Conservation (phyloP, 495 filamentous ascomycete genomes). For the Aspergillus heteromorphus region DNA sequence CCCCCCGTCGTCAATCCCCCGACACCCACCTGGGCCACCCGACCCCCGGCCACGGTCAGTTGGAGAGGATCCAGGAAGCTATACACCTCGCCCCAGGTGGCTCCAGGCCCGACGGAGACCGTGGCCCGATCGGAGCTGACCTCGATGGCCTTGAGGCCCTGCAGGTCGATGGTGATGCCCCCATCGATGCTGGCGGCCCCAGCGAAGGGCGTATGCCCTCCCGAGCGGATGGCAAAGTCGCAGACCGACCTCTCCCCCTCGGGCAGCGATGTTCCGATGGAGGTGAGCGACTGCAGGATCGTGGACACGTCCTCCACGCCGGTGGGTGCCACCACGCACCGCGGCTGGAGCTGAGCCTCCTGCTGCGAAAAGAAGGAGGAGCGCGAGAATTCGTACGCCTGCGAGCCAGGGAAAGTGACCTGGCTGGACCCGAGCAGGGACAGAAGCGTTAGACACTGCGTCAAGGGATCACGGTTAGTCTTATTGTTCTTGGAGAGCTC, state of each 20-base stretch:
- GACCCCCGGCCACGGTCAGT: conserved; percentile 46
- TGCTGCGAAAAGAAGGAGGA: conserved; percentile 24
- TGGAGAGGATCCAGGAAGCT: conserved; percentile 36
- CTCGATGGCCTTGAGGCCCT: conserved; percentile 35
- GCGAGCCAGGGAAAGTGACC: conserved; percentile 14
- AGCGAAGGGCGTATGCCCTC: conserved; percentile 43
- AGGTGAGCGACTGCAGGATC: background rate
- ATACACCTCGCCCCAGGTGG: conserved; percentile 48
- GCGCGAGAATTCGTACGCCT: conserved; percentile 15
- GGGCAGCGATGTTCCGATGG: background rate
- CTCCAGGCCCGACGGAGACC: conserved; percentile 44
- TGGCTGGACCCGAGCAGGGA: conserved; percentile 4
- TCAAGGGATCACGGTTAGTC: background rate
- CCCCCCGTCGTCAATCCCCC: conserved; percentile 18
- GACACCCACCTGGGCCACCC: conserved; percentile 39
- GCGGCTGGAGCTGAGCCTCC: conserved; percentile 18
- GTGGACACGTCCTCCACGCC: conserved; percentile 18
- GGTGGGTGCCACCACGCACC: conserved; percentile 21
- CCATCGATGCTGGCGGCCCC: conserved; percentile 50
- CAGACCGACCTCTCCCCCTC: conserved; percentile 4
- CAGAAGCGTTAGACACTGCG: conserved; percentile 2
- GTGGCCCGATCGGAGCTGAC: conserved; percentile 29
- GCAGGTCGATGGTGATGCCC: conserved; percentile 50
- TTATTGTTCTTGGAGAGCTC: background rate
- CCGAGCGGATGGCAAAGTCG: conserved; percentile 26